phyloP scores from a whole-genome alignment of 148 eudicot species.

The Rhododendron griersonianum region DNA sequence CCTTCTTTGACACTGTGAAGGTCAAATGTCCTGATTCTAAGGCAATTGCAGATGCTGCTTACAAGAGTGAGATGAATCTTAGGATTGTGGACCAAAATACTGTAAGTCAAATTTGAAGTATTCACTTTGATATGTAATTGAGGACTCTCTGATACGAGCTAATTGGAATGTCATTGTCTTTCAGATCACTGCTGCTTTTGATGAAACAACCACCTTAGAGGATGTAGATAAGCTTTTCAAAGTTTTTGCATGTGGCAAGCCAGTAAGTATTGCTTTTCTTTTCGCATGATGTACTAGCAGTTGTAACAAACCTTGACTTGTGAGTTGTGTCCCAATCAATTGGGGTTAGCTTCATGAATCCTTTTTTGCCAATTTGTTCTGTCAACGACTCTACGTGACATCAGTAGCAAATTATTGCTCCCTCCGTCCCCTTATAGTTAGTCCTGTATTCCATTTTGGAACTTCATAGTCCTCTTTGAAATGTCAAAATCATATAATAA shows the following conservation, averaged over 20 bases:
- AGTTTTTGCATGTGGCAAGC: constrained; percentile 74
- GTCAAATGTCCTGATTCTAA: constrained; percentile 67
- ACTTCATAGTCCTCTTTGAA: not conserved
- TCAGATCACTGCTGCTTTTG: constrained; percentile 84
- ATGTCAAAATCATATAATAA: not conserved
- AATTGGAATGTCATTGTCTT: constrained; percentile 18
- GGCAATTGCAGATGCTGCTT: constrained; percentile 76
- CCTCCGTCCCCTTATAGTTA: not conserved
- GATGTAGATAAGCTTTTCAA: constrained; percentile 85
- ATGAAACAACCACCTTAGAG: constrained; percentile 84
- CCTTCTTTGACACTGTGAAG: constrained; percentile 97
- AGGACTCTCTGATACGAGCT: not conserved
- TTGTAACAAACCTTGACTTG: not conserved
- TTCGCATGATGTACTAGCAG: not conserved
- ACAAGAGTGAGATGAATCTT: constrained; percentile 76
- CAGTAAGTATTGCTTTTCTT: constrained; percentile 43
- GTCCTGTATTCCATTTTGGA: not conserved
- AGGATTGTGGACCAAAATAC: constrained; percentile 76
- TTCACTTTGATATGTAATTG: not conserved
- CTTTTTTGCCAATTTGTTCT: not conserved
- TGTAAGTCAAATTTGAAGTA: constrained; percentile 37
- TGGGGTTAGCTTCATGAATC: not conserved
- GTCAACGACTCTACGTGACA: not conserved
- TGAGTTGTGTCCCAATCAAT: not conserved
- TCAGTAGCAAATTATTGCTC: not conserved